phyloP scores from a whole-genome alignment of 169 alveolate species.

The Cryptosporidium tyzzeri region DNA sequence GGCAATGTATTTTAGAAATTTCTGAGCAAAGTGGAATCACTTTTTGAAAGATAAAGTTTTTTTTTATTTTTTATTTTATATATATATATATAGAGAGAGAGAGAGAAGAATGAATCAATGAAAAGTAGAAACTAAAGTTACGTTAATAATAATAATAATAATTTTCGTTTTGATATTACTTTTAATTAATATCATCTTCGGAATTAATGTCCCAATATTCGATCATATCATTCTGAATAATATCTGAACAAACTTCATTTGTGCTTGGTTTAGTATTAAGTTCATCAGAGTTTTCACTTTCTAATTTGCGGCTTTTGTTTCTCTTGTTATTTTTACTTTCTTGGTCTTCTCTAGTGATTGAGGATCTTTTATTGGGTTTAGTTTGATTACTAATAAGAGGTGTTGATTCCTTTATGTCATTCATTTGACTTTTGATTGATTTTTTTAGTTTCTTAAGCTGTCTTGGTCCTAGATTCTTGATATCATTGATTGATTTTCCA shows the following conservation, averaged over 20 bases:
- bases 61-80: neutral
- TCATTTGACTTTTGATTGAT: conserved; percentile 3
- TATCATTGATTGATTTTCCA: conserved; percentile 58
- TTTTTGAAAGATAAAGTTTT: neutral
- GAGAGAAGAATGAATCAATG: neutral
- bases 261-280: neutral
- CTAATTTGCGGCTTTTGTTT: conserved; percentile 2
- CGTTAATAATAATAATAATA: neutral
- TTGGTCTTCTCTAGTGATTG: neutral
- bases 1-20: neutral
- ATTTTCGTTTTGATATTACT: neutral
- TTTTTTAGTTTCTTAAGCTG: conserved; percentile 71
- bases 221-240: neutral
- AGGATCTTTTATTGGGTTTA: neutral
- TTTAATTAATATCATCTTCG: neutral
- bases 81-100: no score
- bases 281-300: neutral
- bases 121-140: neutral
- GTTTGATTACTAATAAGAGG: neutral
- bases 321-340: neutral
- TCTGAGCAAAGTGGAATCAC: neutral
- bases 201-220: conserved; percentile 21
- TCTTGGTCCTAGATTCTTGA: conserved; percentile 59
- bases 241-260: neutral
- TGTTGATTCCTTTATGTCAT: neutral